Evolutionary conservation across 306 rosid species (phyloP).

Genomic region (Sicyos edulis): DNA sequence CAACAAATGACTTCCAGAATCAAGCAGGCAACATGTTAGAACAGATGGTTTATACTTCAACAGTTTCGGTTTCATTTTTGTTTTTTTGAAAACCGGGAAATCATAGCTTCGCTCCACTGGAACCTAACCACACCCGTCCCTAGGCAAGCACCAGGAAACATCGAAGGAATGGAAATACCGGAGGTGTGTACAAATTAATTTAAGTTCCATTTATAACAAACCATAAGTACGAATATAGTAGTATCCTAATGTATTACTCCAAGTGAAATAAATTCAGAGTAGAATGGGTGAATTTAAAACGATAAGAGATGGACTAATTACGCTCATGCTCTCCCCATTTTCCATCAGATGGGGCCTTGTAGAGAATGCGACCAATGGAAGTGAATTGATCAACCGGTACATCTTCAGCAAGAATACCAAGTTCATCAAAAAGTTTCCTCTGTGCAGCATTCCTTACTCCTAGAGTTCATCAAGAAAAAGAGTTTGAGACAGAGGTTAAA

Average conservation of each 20-base stretch:
- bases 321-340: constrained; percentile 99
- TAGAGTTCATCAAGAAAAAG: constrained; percentile 24
- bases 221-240: background rate
- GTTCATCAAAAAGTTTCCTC: constrained; percentile 94
- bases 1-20: background rate
- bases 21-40: background rate
- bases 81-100: too few species aligned
- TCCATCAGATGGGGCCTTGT: constrained; percentile 98
- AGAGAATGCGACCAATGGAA: constrained; percentile 82
- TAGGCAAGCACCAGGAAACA: too few species aligned
- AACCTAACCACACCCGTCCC: too few species aligned
- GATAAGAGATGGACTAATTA: constrained; percentile 26
- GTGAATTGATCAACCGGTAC: constrained; percentile 85
- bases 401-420: constrained; percentile 80
- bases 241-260: background rate
- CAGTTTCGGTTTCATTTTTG: background rate
- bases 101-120: too few species aligned
- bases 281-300: background rate
- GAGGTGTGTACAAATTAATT: too few species aligned
- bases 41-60: background rate
- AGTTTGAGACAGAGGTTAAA: background rate
- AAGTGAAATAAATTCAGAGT: background rate
- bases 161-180: too few species aligned
- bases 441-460: constrained; percentile 97
- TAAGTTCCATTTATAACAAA: background rate